Evolutionary conservation across 805 yeast genomes (phyloP).

Genomic region (Scheffersomyces coipomensis): DNA sequence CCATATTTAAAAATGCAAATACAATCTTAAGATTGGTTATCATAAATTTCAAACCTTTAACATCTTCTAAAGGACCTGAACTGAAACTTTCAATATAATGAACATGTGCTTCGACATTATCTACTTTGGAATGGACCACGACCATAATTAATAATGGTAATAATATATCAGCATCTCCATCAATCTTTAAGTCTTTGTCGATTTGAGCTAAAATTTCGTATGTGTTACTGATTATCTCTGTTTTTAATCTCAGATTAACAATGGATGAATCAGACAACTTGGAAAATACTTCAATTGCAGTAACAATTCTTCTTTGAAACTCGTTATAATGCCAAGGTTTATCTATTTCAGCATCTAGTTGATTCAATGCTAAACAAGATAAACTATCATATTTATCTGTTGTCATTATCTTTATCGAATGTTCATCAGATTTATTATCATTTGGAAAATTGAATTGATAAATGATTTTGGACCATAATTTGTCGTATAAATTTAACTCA

Average conservation of each 20-base stretch:
- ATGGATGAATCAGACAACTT: slow-evolving; percentile 39
- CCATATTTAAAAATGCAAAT: slow-evolving; percentile 45
- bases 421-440: slow-evolving; percentile 18
- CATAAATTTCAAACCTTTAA: slow-evolving; percentile 73
- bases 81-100: slow-evolving; percentile 65
- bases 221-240: slow-evolving; percentile 49
- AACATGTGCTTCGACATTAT: slow-evolving; percentile 60
- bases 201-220: slow-evolving; percentile 47
- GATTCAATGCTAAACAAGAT: slow-evolving; percentile 46
- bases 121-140: slow-evolving; percentile 59
- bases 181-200: neutral
- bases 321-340: slow-evolving; percentile 40
- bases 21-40: slow-evolving; percentile 85
- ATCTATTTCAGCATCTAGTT: slow-evolving; percentile 44
- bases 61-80: slow-evolving; percentile 23
- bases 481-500: slow-evolving; percentile 65
- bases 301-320: slow-evolving; percentile 38
- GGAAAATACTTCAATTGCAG: slow-evolving; percentile 53
- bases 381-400: slow-evolving; percentile 31
- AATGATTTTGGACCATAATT: slow-evolving; percentile 55
- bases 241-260: slow-evolving; percentile 45
- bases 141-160: slow-evolving; percentile 73
- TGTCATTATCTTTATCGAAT: slow-evolving; percentile 26
- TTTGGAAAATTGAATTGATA: slow-evolving; percentile 30
- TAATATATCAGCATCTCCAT: slow-evolving; percentile 65